Conservation (phyloP, 176 grass and related monocot species). For the Phoenix roebelenii region DNA sequence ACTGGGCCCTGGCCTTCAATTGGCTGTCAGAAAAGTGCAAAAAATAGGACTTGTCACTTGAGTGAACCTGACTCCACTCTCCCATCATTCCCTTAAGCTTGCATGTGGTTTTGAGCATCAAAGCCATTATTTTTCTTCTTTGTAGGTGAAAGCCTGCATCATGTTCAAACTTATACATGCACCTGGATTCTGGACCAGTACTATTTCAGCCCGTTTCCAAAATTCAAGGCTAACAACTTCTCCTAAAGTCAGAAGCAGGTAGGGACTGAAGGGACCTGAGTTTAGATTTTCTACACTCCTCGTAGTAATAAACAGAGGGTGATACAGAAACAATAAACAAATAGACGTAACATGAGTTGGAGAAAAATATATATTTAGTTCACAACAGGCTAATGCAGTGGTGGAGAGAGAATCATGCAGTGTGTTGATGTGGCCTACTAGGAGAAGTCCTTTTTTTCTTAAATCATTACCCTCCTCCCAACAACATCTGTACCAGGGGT, state of each 20-base stretch:
- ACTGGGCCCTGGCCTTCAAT: no score
- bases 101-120: no score
- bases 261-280: neutral
- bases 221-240: neutral
- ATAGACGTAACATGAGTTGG: neutral
- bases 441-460: conserved; percentile 4
- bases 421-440: conserved; percentile 35
- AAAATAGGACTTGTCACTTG: no score
- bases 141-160: neutral
- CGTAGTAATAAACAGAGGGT: neutral
- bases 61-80: no score
- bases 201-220: no score
- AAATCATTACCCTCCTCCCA: conserved; percentile 18
- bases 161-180: neutral
- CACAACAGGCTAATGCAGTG: neutral
- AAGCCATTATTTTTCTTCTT: no score
- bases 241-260: neutral
- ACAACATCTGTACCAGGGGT: no score
- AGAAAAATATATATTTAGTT: conserved; percentile 25
- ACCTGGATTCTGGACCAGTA: neutral
- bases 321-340: no score
- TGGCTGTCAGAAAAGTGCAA: no score
- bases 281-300: neutral
- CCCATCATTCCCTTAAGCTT: no score
- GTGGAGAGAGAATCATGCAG: conserved; percentile 39